Conservation (phyloP, 2,329 filamentous ascomycete genomes). For the Aspergillus melleus region DNA sequence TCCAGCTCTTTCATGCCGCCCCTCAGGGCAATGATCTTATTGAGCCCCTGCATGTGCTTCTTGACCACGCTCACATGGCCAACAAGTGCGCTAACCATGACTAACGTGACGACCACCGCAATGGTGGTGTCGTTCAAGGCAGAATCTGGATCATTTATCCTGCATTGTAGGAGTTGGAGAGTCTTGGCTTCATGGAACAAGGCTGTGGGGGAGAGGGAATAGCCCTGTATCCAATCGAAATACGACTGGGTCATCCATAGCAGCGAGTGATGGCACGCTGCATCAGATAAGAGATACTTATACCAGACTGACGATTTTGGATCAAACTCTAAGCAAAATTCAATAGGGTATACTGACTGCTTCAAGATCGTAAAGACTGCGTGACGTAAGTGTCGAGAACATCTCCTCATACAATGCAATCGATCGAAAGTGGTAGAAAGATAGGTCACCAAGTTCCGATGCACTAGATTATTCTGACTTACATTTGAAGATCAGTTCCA, state of each 20-base stretch:
- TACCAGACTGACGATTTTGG: background rate
- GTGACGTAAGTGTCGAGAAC: background rate
- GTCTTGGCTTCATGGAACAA: background rate
- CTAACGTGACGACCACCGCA: background rate
- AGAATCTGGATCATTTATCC: background rate
- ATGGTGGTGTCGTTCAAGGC: background rate
- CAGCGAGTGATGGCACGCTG: background rate
- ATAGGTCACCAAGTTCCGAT: no score
- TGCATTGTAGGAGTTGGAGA: background rate
- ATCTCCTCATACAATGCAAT: background rate
- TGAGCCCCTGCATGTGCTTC: background rate
- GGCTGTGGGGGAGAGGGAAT: background rate
- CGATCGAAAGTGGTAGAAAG: no score
- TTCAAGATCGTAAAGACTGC: background rate
- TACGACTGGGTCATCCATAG: background rate
- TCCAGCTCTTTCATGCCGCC: background rate
- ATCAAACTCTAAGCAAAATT: background rate
- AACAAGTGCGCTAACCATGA: background rate
- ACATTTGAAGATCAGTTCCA: background rate
- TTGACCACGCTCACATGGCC: background rate
- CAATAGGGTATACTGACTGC: background rate
- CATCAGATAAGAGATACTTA: background rate
- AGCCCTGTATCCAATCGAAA: background rate
- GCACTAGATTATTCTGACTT: background rate
- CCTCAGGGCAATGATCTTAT: background rate